phyloP scores from a whole-genome alignment of 2,329 filamentous ascomycete species.

The Lasiodiplodia gonubiensis region DNA sequence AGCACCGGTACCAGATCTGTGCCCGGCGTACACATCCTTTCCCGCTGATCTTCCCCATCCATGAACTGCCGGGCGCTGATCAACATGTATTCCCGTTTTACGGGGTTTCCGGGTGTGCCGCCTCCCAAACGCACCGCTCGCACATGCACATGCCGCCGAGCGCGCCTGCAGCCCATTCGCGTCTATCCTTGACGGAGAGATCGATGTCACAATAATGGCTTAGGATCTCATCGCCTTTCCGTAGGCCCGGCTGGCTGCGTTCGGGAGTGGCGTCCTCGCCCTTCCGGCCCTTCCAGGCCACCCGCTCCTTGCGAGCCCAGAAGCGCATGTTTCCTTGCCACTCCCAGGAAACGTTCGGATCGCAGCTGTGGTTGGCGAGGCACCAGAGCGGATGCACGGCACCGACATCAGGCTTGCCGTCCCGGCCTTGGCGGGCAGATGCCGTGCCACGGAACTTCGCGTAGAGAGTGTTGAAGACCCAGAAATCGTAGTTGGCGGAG shows the following conservation, averaged over 20 bases:
- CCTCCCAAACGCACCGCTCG: slow-evolving; percentile 76
- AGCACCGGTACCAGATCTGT: background rate
- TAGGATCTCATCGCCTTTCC: slow-evolving; percentile 80
- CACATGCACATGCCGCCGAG: slow-evolving; percentile 91
- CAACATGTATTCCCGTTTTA: background rate
- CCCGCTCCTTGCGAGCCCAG: slow-evolving; percentile 64
- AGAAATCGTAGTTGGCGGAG: slow-evolving; percentile 65
- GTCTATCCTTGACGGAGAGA: slow-evolving; percentile 75
- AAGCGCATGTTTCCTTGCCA: slow-evolving; percentile 83
- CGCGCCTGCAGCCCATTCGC: slow-evolving; percentile 88
- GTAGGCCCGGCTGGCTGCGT: slow-evolving; percentile 63
- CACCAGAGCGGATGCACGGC: slow-evolving; percentile 97
- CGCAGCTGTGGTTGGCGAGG: slow-evolving; percentile 93
- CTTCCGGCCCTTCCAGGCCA: slow-evolving; percentile 52
- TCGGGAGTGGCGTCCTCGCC: background rate
- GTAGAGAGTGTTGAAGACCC: slow-evolving; percentile 90
- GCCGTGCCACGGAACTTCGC: slow-evolving; percentile 93
- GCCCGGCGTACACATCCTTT: background rate
- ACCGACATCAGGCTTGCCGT: slow-evolving; percentile 86
- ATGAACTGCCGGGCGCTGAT: background rate
- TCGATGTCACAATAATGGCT: slow-evolving; percentile 94
- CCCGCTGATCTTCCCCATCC: background rate
- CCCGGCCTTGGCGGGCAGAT: slow-evolving; percentile 72
- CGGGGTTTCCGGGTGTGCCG: background rate
- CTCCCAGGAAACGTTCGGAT: slow-evolving; percentile 94